phyloP scores from a whole-genome alignment of 306 rosid genomes.

The Sophora flavescens region DNA sequence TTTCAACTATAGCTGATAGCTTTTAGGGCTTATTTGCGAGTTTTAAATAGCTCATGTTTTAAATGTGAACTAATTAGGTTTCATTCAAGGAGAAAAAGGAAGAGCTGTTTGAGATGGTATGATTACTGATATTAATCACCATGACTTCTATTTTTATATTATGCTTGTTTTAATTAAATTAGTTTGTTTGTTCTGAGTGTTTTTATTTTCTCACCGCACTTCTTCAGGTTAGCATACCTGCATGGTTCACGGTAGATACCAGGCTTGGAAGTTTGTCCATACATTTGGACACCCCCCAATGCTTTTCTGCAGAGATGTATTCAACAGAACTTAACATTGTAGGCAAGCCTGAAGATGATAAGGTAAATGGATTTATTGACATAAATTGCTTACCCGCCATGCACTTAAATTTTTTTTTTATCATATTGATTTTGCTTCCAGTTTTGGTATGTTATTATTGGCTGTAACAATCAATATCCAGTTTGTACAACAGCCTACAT shows the following conservation, averaged over 20 bases:
- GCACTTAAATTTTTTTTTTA: neutral
- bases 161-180: neutral
- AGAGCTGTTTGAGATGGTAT: conserved; percentile 88
- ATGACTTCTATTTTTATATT: neutral
- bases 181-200: conserved; percentile 17
- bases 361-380: conserved; percentile 56
- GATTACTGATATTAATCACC: conserved; percentile 37
- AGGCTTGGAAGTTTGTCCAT: conserved; percentile 90
- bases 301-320: conserved; percentile 94
- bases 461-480: neutral
- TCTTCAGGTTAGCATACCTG: conserved; percentile 88
- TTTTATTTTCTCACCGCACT: conserved; percentile 33
- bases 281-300: conserved; percentile 88
- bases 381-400: neutral
- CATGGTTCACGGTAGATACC: conserved; percentile 91
- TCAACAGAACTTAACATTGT: conserved; percentile 80
- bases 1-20: conserved; percentile 21
- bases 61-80: conserved; percentile 56
- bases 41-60: conserved; percentile 38
- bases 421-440: neutral
- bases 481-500: neutral
- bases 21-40: neutral
- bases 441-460: neutral
- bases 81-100: conserved; percentile 80
- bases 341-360: conserved; percentile 91